Base-by-base conservation (phyloP, 2,329 filamentous ascomycete genomes). In the Exophiala aquamarina region DNA sequence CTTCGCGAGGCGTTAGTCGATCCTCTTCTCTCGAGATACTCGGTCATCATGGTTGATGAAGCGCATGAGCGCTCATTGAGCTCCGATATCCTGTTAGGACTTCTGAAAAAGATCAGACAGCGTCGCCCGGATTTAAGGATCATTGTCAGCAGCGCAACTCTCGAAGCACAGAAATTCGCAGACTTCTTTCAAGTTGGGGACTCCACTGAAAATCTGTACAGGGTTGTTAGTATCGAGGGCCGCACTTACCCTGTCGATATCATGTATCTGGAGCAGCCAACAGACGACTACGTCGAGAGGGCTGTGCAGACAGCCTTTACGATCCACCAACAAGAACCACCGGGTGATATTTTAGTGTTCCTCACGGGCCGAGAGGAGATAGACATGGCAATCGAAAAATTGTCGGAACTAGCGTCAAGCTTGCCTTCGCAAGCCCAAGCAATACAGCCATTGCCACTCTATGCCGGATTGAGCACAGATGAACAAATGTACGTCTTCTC, bases 401-500 rank as follows among this genome's bases (percentile, higher is more conserved):
- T 96, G 23, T 79, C 84, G 1, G 88, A 95, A 57, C 83, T 84
- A 31, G 76, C 86, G 26, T 76, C 75, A 8, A 77, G 81, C 36
- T 74, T 91, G 18, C 77, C 80, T 21, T 71, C 81, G 3, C 75
- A 77, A 39, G 73, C 79, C 9, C 76, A 79, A 52, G 72, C 74
- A 17, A 70, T 95, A 6, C 75, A 87, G 49, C 76, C 87, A 3
- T 69, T 97, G 7, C 91, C 92, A 1, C 77, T 97, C 0, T 97
- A 94, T 64, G 89, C 93, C 3, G 93, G 92, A 2, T 77, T 97
- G 4, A 82, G 89, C 2, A 89, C 86, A 7, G 91, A 96, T 55
- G 84, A 96, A 61, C 93, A 97, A 63, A 92, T 95, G 82, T 91
- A 91, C 56, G 86, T 97, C 32, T 97, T 97, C 63, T 89, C 95